These are phyloP conservation scores for Bondarzewia mesenterica DNA, from an alignment of 1,284 basidiomycete species.

Conservation along the genomic window DNA sequence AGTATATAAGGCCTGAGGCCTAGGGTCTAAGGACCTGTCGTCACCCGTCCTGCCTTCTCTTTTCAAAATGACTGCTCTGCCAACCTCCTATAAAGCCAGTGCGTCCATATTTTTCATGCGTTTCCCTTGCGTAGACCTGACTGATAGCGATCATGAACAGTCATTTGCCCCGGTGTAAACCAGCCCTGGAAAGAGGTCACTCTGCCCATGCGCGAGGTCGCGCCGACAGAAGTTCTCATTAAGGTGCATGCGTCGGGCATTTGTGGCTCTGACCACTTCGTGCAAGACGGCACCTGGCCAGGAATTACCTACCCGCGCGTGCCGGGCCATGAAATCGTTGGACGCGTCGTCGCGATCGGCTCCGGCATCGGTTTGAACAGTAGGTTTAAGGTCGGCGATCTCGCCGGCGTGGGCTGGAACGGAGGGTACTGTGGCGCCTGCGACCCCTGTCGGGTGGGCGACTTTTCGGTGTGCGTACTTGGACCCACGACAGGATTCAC, in stretches of 20 bases:
- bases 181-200: no score
- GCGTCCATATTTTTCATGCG: no score
- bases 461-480: conserved; percentile 14
- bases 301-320: conserved; percentile 9
- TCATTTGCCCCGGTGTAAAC: no score
- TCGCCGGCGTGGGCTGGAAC: conserved; percentile 11
- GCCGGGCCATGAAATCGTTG: conserved; percentile 7
- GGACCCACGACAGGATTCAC: conserved; percentile 13
- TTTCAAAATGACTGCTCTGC: no score
- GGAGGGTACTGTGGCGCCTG: conserved; percentile 16
- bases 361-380: not conserved
- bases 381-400: conserved; percentile 3
- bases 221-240: conserved; percentile 1
- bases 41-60: no score
- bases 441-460: conserved; percentile 12
- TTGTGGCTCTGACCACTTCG: conserved; percentile 3
- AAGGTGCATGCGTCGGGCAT: conserved; percentile 2
- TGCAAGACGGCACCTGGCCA: conserved; percentile 4
- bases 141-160: no score
- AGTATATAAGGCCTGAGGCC: no score
- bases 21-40: no score
- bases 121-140: no score
- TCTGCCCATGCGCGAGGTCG: no score
- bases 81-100: no score
- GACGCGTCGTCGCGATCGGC: conserved; percentile 3